Conservation (phyloP, 1,284 basidiomycete genomes). For the Boletus sp. region DNA sequence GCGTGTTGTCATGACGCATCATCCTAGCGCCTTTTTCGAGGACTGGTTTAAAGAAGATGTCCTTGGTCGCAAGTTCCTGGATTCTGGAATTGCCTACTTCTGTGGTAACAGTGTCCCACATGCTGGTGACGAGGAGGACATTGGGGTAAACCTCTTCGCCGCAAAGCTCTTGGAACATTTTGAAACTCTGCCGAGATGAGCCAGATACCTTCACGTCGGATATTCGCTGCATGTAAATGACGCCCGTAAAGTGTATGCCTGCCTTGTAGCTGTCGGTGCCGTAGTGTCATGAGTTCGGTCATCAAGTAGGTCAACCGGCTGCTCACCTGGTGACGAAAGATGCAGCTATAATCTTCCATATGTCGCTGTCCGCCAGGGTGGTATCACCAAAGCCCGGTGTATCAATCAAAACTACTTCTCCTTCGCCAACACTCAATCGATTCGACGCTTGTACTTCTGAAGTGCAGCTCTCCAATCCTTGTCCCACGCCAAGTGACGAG, state of each 20-base stretch:
- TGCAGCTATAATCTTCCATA: slow-evolving; percentile 40
- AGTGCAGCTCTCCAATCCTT: slow-evolving; percentile 41
- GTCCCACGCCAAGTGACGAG: slow-evolving; percentile 37
- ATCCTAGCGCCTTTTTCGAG: slow-evolving; percentile 46
- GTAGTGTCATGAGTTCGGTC: neutral
- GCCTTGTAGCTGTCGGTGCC: slow-evolving; percentile 40
- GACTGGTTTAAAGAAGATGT: slow-evolving; percentile 45
- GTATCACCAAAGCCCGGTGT: slow-evolving; percentile 47
- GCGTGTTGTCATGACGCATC: slow-evolving; percentile 41
- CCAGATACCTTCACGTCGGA: slow-evolving; percentile 54
- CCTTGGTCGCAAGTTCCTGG: slow-evolving; percentile 40
- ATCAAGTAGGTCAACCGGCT: neutral
- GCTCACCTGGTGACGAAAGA: slow-evolving; percentile 37
- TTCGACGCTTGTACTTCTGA: slow-evolving; percentile 37
- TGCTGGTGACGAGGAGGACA: slow-evolving; percentile 53
- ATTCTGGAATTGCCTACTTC: slow-evolving; percentile 39
- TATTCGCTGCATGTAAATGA: slow-evolving; percentile 59
- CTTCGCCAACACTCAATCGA: slow-evolving; percentile 31
- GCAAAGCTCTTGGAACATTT: slow-evolving; percentile 54
- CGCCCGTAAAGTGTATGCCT: slow-evolving; percentile 41
- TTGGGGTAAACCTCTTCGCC: slow-evolving; percentile 49
- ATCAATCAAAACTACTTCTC: slow-evolving; percentile 39
- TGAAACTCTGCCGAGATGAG: slow-evolving; percentile 51
- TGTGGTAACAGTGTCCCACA: slow-evolving; percentile 47
- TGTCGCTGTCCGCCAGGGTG: slow-evolving; percentile 40